phyloP scores from a whole-genome alignment of 345 rosid genomes.

The Citrus maxima region DNA sequence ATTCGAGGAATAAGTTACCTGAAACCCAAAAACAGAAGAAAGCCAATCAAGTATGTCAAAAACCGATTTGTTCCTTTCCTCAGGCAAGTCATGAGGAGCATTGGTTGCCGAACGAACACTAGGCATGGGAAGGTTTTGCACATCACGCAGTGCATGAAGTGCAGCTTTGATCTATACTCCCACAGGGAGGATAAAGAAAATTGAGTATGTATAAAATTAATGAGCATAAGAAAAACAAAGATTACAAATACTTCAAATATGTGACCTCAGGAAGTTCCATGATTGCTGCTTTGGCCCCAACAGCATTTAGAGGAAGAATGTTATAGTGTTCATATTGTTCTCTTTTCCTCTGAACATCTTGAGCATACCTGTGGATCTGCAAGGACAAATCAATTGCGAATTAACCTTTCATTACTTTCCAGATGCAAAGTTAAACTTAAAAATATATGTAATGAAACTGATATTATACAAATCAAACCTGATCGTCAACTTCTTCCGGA shows the following conservation, averaged over 20 bases:
- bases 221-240: slow-evolving; percentile 10
- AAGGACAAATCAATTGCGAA: slow-evolving; percentile 15
- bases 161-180: slow-evolving; percentile 75
- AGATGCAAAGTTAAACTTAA: slow-evolving; percentile 6
- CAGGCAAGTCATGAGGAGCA: slow-evolving; percentile 25
- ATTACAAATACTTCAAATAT: slow-evolving; percentile 12
- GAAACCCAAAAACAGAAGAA: slow-evolving; percentile 88
- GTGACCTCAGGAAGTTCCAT: slow-evolving; percentile 94
- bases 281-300: slow-evolving; percentile 61
- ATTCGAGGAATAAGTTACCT: slow-evolving; percentile 46
- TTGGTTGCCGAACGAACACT: slow-evolving; percentile 17
- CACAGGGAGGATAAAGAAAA: background rate
- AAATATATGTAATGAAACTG: background rate
- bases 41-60: slow-evolving; percentile 91
- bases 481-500: slow-evolving; percentile 36
- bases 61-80: slow-evolving; percentile 42
- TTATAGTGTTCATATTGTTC: slow-evolving; percentile 63
- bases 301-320: slow-evolving; percentile 77
- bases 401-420: slow-evolving; percentile 17
- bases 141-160: slow-evolving; percentile 52
- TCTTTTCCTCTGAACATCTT: slow-evolving; percentile 59
- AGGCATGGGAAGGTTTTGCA: slow-evolving; percentile 65
- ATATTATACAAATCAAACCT: slow-evolving; percentile 45
- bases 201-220: slow-evolving; percentile 7
- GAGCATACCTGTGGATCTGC: slow-evolving; percentile 58